These are phyloP conservation scores for Camellia lanceoleosa DNA, from an alignment of 148 eudicot species.

Conservation along the genomic window DNA sequence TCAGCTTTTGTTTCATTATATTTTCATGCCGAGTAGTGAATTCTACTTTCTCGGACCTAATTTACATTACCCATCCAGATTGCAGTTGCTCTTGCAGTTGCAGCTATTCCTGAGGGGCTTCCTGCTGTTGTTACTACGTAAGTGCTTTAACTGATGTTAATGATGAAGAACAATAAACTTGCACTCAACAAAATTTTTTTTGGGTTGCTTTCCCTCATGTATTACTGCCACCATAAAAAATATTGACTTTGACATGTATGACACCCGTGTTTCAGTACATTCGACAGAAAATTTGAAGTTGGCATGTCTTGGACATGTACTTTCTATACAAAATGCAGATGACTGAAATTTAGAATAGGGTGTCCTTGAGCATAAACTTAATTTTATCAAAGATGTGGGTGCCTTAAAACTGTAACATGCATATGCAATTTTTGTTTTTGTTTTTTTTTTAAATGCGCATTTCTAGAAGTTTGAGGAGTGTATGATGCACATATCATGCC, in stretches of 20 bases:
- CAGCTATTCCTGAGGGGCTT: slow-evolving; percentile 95
- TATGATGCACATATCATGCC: background rate
- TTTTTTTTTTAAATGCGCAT: background rate
- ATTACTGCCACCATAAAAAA: background rate
- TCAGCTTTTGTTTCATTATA: background rate
- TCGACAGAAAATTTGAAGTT: background rate
- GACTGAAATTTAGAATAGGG: background rate
- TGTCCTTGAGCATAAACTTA: background rate
- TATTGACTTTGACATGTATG: background rate
- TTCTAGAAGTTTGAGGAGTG: background rate
- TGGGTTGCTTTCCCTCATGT: background rate
- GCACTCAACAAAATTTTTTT: background rate
- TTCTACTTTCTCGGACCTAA: slow-evolving; percentile 11
- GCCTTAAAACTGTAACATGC: too few relatives aligned
- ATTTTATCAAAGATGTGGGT: background rate
- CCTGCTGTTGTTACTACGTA: slow-evolving; percentile 96
- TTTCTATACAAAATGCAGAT: background rate
- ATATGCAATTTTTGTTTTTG: background rate
- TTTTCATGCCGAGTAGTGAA: background rate
- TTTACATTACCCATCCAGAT: slow-evolving; percentile 37
- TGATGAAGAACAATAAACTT: background rate
- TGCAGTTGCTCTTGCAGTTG: slow-evolving; percentile 98
- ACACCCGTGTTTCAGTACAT: background rate
- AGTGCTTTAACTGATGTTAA: slow-evolving; percentile 23
- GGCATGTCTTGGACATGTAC: background rate